Conservation (phyloP, 805 yeast genomes). For the Kodamaea jinghongensis region DNA sequence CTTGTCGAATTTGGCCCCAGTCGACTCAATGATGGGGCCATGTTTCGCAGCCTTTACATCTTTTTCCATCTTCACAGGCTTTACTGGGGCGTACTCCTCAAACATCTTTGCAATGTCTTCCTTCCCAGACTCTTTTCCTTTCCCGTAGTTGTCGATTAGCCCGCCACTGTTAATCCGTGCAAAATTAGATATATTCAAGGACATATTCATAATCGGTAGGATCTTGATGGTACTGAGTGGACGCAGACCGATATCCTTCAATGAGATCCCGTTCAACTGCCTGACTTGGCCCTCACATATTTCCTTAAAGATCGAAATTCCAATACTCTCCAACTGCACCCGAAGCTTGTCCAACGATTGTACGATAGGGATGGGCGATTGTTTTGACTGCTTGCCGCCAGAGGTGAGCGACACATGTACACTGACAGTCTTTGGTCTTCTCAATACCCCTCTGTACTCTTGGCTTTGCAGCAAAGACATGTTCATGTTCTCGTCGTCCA, state of each 20-base stretch:
- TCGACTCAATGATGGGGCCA: slow-evolving; percentile 6
- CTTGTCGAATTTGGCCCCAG: slow-evolving; percentile 5
- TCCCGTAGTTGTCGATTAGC: slow-evolving; percentile 31
- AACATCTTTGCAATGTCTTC: slow-evolving; percentile 26
- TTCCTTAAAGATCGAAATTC: slow-evolving; percentile 42
- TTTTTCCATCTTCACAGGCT: not conserved
- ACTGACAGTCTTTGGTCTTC: slow-evolving; percentile 56
- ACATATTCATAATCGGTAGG: slow-evolving; percentile 48
- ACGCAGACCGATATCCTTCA: slow-evolving; percentile 18
- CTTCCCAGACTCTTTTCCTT: slow-evolving; percentile 15
- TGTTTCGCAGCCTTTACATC: not conserved
- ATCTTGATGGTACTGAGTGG: slow-evolving; percentile 21
- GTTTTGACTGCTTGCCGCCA: slow-evolving; percentile 35
- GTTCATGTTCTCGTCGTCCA: slow-evolving; percentile 60
- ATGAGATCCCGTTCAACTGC: slow-evolving; percentile 19
- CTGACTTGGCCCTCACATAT: slow-evolving; percentile 28
- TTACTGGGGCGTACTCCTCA: slow-evolving; percentile 12
- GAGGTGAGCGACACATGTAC: slow-evolving; percentile 31
- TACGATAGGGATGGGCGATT: slow-evolving; percentile 36
- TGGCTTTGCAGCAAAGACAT: slow-evolving; percentile 20
- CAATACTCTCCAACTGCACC: slow-evolving; percentile 18
- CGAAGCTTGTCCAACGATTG: slow-evolving; percentile 33
- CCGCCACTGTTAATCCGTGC: slow-evolving; percentile 38
- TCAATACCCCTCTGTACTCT: slow-evolving; percentile 20
- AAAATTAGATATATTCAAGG: slow-evolving; percentile 54